These are phyloP conservation scores for Phaeoacremonium minimum DNA, from an alignment of 2,329 filamentous ascomycete species.

Conservation along the genomic window DNA sequence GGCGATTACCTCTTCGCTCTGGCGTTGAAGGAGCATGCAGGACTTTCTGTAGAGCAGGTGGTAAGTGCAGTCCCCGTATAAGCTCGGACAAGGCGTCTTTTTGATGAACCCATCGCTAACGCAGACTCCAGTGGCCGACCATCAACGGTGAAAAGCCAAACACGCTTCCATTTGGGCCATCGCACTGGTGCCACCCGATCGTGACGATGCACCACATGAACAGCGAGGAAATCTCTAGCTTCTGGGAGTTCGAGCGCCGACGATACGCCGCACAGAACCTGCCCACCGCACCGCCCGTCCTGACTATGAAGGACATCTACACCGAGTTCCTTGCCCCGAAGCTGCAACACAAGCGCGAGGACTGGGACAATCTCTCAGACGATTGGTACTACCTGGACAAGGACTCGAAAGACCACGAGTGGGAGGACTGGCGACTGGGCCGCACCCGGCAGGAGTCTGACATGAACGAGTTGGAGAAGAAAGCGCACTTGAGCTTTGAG, in stretches of 20 bases:
- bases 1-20: slow-evolving; percentile 46
- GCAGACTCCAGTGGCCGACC: slow-evolving; percentile 38
- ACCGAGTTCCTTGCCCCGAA: slow-evolving; percentile 36
- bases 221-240: slow-evolving; percentile 41
- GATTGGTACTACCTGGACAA: slow-evolving; percentile 34
- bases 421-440: slow-evolving; percentile 23
- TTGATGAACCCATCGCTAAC: background rate
- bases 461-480: slow-evolving; percentile 29
- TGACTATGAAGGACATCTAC: slow-evolving; percentile 44
- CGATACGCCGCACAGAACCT: slow-evolving; percentile 20
- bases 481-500: slow-evolving; percentile 35
- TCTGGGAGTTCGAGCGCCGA: slow-evolving; percentile 47
- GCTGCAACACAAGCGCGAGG: slow-evolving; percentile 29
- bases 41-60: slow-evolving; percentile 32
- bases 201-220: slow-evolving; percentile 53
- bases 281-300: slow-evolving; percentile 16
- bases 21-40: slow-evolving; percentile 41
- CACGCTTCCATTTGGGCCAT: slow-evolving; percentile 39
- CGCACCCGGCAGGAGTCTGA: slow-evolving; percentile 24
- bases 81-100: background rate
- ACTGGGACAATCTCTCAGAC: slow-evolving; percentile 52
- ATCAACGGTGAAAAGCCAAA: slow-evolving; percentile 52
- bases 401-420: slow-evolving; percentile 14
- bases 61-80: slow-evolving; percentile 25
- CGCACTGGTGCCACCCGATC: slow-evolving; percentile 52